Evolutionary conservation across 352 stramenopile species (phyloP).

Genomic region (Lagenidium sp.): DNA sequence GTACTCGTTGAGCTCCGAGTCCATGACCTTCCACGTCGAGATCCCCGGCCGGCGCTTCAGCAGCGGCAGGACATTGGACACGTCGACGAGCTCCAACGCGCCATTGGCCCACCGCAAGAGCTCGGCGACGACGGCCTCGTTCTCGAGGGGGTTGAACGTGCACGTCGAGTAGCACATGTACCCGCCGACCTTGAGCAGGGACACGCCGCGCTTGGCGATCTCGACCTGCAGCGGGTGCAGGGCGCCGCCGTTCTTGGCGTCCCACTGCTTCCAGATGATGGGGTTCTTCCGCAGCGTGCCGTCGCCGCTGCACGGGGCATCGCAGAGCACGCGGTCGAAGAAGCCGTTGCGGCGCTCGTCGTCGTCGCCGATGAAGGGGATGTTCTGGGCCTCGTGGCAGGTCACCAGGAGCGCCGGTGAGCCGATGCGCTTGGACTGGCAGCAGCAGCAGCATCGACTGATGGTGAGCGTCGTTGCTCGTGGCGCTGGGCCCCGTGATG

Average conservation of each 20-base stretch:
- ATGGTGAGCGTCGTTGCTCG: too few relatives aligned
- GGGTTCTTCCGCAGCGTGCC: conserved; percentile 98
- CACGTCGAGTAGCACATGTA: conserved; percentile 97
- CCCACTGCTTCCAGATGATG: conserved; percentile 94
- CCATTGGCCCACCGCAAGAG: conserved; percentile 90
- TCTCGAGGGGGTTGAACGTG: conserved; percentile 98
- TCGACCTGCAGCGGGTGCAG: conserved; percentile 94
- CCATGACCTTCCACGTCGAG: conserved; percentile 90
- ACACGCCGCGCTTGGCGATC: conserved; percentile 91
- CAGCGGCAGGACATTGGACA: conserved; percentile 57
- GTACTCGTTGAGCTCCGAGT: conserved; percentile 81
- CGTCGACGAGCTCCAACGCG: conserved; percentile 89
- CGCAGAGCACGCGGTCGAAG: conserved; percentile 98
- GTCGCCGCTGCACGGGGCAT: conserved; percentile 98
- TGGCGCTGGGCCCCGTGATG: too few relatives aligned
- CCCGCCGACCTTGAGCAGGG: conserved; percentile 89
- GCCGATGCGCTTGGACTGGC: conserved; percentile 89
- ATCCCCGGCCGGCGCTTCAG: conserved; percentile 87
- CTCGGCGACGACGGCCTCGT: conserved; percentile 98
- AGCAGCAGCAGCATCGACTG: not conserved
- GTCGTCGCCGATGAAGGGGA: conserved; percentile 85
- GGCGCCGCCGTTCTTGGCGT: conserved; percentile 79
- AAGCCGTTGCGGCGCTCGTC: conserved; percentile 54
- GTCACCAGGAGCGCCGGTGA: conserved; percentile 94
- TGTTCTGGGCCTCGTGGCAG: conserved; percentile 93